Percentiles rank a stretch among this genome's conserved stretches.
These are phyloP conservation scores for Apiospora arundinis DNA, from an alignment of 2,329 filamentous ascomycete species.

Conservation along the genomic window DNA sequence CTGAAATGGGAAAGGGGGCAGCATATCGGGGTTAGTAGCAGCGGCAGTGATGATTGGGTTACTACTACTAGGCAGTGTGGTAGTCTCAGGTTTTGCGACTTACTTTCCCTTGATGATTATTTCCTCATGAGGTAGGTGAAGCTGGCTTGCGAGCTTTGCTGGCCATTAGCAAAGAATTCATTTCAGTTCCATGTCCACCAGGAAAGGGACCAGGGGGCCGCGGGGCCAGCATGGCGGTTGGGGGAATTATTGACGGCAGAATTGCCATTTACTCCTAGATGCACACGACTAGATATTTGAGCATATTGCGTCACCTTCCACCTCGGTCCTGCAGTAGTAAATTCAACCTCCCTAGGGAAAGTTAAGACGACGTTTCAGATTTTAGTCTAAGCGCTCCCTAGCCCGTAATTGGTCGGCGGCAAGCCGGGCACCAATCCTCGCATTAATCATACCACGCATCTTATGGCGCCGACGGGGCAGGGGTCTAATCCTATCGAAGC, in stretches of 20 bases:
- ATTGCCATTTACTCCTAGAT: not conserved
- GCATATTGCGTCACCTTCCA: not conserved
- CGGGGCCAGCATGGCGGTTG: not conserved
- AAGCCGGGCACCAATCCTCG: constrained; percentile 12
- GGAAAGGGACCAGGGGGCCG: not conserved
- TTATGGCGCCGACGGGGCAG: constrained; percentile 4
- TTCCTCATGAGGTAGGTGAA: not conserved
- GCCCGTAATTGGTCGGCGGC: constrained; percentile 5
- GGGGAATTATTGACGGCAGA: not conserved
- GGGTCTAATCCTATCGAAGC: constrained; percentile 9
- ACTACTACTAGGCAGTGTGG: too few species aligned
- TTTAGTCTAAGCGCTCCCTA: not conserved
- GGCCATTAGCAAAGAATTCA: not conserved
- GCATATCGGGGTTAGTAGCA: not conserved
- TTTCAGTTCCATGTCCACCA: not conserved
- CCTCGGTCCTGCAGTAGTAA: not conserved
- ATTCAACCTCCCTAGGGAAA: not conserved
- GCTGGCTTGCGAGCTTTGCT: not conserved
- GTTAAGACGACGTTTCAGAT: constrained; percentile 21
- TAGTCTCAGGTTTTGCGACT: not conserved
- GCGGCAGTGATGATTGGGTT: not conserved
- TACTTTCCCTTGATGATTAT: not conserved
- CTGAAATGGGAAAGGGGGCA: not conserved
- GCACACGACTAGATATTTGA: not conserved
- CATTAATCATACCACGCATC: constrained; percentile 15